A percentile compares a stretch with the other conserved stretches of the same genome.
phyloP scores from a whole-genome alignment of 2,329 filamentous ascomycete species.

The Diplocarpon rosae region DNA sequence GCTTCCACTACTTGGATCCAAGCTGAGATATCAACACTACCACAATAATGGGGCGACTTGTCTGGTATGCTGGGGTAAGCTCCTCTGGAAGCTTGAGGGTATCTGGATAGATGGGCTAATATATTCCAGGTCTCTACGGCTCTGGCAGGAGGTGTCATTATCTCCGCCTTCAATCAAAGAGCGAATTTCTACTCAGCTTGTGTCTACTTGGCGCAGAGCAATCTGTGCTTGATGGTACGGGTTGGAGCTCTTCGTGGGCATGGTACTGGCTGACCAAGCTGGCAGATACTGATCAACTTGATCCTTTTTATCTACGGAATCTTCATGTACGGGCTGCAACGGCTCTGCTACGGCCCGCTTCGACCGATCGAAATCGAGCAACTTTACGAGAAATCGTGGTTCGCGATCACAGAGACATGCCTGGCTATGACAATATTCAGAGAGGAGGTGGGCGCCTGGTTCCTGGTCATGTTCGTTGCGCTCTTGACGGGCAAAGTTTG shows the following conservation, averaged over 20 bases:
- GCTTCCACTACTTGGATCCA: slow-evolving; percentile 8
- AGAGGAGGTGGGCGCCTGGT: slow-evolving; percentile 89
- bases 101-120: slow-evolving; percentile 4
- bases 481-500: slow-evolving; percentile 92
- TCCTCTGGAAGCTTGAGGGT: slow-evolving; percentile 1
- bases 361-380: slow-evolving; percentile 94
- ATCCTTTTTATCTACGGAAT: slow-evolving; percentile 70
- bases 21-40: slow-evolving; percentile 4
- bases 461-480: slow-evolving; percentile 90
- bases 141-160: slow-evolving; percentile 71
- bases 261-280: slow-evolving; percentile 3
- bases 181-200: slow-evolving; percentile 98
- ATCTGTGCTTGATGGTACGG: slow-evolving; percentile 82
- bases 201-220: slow-evolving; percentile 93
- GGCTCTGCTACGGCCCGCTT: slow-evolving; percentile 79
- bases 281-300: slow-evolving; percentile 80
- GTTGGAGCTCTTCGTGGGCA: neutral
- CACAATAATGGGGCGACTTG: slow-evolving; percentile 28
- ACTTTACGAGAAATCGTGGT: slow-evolving; percentile 95
- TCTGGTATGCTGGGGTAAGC: slow-evolving; percentile 41
- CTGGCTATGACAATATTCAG: slow-evolving; percentile 97
- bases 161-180: slow-evolving; percentile 87
- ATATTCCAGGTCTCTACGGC: slow-evolving; percentile 59
- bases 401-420: slow-evolving; percentile 92
- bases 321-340: slow-evolving; percentile 78